Evolutionary conservation across 2,329 filamentous ascomycete genomes (phyloP).

Genomic region (Trichoderma semiorbis): DNA sequence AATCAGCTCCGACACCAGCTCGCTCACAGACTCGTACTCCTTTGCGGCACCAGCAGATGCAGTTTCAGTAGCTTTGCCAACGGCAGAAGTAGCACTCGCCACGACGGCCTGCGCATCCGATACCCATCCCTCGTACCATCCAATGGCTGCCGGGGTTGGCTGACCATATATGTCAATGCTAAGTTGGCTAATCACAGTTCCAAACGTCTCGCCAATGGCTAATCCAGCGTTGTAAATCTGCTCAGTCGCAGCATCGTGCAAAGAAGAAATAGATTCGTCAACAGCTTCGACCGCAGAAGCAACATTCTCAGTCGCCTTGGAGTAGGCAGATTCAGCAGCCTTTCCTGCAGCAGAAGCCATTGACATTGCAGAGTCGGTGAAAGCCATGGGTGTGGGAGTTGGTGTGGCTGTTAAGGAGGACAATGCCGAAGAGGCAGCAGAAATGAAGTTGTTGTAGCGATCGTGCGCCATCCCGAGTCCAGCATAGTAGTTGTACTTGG

Average conservation of each 20-base stretch:
- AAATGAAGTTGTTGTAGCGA: slow-evolving; percentile 71
- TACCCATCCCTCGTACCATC: slow-evolving; percentile 49
- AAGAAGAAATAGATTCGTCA: slow-evolving; percentile 37
- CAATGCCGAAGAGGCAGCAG: slow-evolving; percentile 66
- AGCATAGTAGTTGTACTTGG: slow-evolving; percentile 68
- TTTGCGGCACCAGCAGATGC: slow-evolving; percentile 58
- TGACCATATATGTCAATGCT: slow-evolving; percentile 69
- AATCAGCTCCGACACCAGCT: slow-evolving; percentile 72
- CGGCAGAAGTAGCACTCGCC: slow-evolving; percentile 49
- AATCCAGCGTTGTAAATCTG: slow-evolving; percentile 36
- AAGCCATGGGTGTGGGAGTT: slow-evolving; percentile 58
- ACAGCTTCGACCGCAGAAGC: slow-evolving; percentile 38
- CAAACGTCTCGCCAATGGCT: slow-evolving; percentile 40
- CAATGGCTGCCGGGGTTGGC: slow-evolving; percentile 57
- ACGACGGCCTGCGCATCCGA: slow-evolving; percentile 53
- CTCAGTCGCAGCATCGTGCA: slow-evolving; percentile 45
- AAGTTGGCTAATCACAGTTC: slow-evolving; percentile 53
- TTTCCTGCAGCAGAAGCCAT: slow-evolving; percentile 49
- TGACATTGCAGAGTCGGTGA: slow-evolving; percentile 46
- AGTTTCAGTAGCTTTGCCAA: slow-evolving; percentile 55
- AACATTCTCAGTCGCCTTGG: slow-evolving; percentile 42
- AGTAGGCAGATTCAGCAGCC: slow-evolving; percentile 50
- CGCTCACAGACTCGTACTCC: slow-evolving; percentile 68
- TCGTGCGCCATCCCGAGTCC: slow-evolving; percentile 75
- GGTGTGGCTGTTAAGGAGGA: slow-evolving; percentile 58